Evolutionary conservation across 2,329 filamentous ascomycete species (phyloP), one percentile per base, ranked within the genome.

Genomic region (Ophiocordyceps camponoti-rufipedis): DNA sequence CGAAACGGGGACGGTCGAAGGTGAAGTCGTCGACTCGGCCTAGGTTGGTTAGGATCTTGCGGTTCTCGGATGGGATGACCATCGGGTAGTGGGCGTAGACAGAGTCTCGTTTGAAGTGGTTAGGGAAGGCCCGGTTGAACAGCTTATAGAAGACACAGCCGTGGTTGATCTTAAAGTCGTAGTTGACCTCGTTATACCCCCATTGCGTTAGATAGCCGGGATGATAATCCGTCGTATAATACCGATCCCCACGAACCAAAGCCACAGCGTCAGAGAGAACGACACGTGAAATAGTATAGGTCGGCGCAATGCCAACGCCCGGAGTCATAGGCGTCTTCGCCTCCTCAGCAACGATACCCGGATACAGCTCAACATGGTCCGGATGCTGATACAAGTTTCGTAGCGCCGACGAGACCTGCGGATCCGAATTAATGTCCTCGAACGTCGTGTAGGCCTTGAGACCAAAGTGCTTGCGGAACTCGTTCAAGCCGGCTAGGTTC

Each of bases 101-200:
- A 0, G 82, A 87, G 64, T 91, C 80, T 18, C 70, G 63, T 57
- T 75, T 76, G 70, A 88, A 89, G 63, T 86, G 81, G 51, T 82
- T 72, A 1, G 85, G 86, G 68, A 93, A 86, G 0, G 84, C 82
- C 5, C 81, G 74, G 33, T 85, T 67, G 57, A 88, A 81, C 33
- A 93, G 71, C 66, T 91, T 93, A 68, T 88, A 87, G 62, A 89
- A 84, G 12, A 87, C 76, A 52, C 82, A 86, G 42, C 86, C 85
- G 56, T 91, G 80, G 61, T 91, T 83, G 51, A 89, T 63, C 48
- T 72, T 75, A 19, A 79, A 63, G 52, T 93, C 83, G 46, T 80
- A 85, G 18, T 82, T 71, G 4, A 75, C 81, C 56, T 86, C 81
- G 46, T 77, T 75, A 64, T 75, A 89, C 18, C 85, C 85, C 85